Percentiles rank a stretch among this genome's conserved stretches.
These are phyloP conservation scores for Syzygium aqueum DNA, from an alignment of 345 rosid genomes.

Conservation along the genomic window DNA sequence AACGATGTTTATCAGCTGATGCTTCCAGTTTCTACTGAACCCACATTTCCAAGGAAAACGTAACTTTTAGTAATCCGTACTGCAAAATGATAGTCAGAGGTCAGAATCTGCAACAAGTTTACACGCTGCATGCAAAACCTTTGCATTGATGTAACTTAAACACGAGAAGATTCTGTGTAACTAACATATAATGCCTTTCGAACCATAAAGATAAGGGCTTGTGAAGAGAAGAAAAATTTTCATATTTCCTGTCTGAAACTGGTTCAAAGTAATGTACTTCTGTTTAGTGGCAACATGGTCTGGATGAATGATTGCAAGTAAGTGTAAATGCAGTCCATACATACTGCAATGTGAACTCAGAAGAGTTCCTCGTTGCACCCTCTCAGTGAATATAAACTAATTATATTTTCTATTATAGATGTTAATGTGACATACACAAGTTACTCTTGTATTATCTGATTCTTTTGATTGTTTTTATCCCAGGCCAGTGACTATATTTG, in stretches of 20 bases:
- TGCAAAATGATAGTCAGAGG: neutral
- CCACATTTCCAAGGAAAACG: neutral
- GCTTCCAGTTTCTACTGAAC: neutral
- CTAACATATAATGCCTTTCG: neutral
- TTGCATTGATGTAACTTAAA: neutral
- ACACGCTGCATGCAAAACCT: neutral
- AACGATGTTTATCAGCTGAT: neutral
- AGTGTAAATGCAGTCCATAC: neutral
- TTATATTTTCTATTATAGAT: neutral
- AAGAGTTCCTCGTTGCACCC: neutral
- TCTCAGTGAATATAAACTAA: neutral
- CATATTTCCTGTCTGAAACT: neutral
- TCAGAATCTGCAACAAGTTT: neutral
- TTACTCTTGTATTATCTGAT: neutral
- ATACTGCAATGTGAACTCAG: neutral
- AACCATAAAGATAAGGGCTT: neutral
- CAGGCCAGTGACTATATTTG: neutral
- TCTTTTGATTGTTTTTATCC: neutral
- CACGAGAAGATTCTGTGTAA: neutral
- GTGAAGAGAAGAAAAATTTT: neutral
- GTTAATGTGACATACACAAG: neutral
- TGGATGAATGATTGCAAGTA: neutral
- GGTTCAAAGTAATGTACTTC: neutral
- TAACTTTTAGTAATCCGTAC: neutral
- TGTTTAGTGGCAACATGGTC: neutral